Evolutionary conservation across 192 early-diverging fungal genomes (phyloP), one percentile per base, ranked within the genome.

Genomic region (Backusella macrospora): DNA sequence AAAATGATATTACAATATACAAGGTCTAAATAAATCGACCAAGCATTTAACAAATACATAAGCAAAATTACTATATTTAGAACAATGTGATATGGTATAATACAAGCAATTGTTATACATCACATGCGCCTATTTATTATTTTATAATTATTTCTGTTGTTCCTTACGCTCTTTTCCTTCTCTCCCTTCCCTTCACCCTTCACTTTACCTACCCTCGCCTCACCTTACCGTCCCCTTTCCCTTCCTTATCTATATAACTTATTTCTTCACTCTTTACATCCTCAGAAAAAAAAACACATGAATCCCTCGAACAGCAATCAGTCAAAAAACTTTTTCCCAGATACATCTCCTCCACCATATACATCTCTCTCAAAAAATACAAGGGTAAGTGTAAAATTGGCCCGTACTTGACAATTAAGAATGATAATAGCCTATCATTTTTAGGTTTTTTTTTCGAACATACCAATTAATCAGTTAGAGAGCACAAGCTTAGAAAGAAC

Each of bases 371-470:
- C 23, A 23, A 23, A 26, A 59, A 59, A 59, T 9, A 26, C 52
- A 23, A 59, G 52, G 52, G 52, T 59, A 59, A 59, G 21, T 23
- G 26, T 23, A 23, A 0, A 1, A n/a, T 26, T 23, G 21, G 4
- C 21, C 13, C 13, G 26, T 26, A 59, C 3, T 3, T 4, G 21
- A 8, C 8, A 59, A 59, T 59, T 14, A 23, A 49, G 1, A 23
- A 59, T 23, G 26, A 10, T 23, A 21, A 59, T 4, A 26, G 12
- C 26, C 21, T 26, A 18, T 10, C 12, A 59, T 59, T 13, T 59
- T 5, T 59, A 59, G 52, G 52, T 59, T 23, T 59, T 59, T 59
- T 23, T 59, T 59, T 59, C 52, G 10, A 59, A 59, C 26, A 59
- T 59, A 26, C 52, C 52, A 59, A 59, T 59, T 26, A 59, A 59